Conservation (phyloP, 768 basidiomycete genomes). For the Mrakia hoshinonis region DNA sequence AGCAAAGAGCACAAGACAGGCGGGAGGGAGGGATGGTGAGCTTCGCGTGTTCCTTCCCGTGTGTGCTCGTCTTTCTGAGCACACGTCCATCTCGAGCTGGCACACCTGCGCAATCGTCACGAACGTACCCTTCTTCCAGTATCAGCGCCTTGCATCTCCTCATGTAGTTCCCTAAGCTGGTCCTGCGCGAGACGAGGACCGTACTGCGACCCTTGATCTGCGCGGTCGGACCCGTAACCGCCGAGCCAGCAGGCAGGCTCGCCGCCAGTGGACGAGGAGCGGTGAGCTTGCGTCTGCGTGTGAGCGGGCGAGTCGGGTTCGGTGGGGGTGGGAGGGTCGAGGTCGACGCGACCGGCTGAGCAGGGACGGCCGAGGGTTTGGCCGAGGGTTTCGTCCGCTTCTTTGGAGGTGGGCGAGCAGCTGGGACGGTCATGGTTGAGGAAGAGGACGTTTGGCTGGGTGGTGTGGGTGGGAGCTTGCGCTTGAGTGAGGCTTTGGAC, state of each 20-base stretch:
- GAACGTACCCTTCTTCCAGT: constrained; percentile 41
- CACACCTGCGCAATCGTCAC: no score
- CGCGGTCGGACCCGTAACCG: constrained; percentile 33
- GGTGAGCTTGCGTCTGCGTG: constrained; percentile 12
- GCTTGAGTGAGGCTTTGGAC: no score
- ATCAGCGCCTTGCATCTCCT: constrained; percentile 39
- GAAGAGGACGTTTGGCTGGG: no score
- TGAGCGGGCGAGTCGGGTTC: neutral
- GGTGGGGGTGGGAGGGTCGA: neutral
- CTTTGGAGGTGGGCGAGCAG: no score
- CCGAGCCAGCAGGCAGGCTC: constrained; percentile 6
- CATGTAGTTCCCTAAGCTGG: constrained; percentile 37
- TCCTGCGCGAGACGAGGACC: constrained; percentile 39
- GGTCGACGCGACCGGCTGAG: neutral
- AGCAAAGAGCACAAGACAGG: neutral
- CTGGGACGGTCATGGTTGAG: no score
- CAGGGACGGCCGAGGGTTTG: no score
- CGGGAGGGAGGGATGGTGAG: neutral
- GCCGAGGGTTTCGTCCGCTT: no score
- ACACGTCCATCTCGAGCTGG: no score
- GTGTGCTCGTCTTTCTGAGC: no score
- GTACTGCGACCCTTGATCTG: constrained; percentile 36
- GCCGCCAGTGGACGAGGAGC: constrained; percentile 20
- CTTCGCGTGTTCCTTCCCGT: neutral
- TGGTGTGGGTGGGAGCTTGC: no score